These are phyloP conservation scores for Torulaspora maleeae DNA, from an alignment of 805 yeast genomes.

Conservation along the genomic window DNA sequence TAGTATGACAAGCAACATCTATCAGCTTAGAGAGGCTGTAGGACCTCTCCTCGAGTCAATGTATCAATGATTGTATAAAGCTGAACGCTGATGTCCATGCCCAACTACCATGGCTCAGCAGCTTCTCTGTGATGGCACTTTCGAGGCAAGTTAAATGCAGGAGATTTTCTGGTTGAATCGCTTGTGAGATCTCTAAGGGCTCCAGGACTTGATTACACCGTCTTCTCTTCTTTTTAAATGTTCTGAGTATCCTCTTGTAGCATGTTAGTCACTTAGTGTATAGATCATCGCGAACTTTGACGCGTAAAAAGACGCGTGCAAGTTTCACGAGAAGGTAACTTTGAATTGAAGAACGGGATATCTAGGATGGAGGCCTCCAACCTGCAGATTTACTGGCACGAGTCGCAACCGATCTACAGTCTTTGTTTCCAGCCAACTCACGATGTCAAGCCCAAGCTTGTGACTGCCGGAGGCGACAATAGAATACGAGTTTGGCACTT, in stretches of 20 bases:
- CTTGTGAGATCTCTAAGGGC: neutral
- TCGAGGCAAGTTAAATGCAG: no score
- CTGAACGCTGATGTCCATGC: no score
- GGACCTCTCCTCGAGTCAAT: no score
- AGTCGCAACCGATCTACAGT: slow-evolving; percentile 67
- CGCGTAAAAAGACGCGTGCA: slow-evolving; percentile 2
- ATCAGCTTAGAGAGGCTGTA: no score
- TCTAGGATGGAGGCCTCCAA: slow-evolving; percentile 22
- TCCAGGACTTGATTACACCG: neutral
- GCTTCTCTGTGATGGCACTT: no score
- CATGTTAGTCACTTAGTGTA: neutral
- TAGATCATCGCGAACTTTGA: neutral
- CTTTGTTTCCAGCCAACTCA: slow-evolving; percentile 55
- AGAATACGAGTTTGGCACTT: slow-evolving; percentile 63
- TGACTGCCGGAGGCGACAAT: slow-evolving; percentile 93
- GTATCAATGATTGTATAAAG: no score
- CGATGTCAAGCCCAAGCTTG: slow-evolving; percentile 46
- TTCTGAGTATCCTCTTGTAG: neutral
- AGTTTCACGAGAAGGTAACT: neutral
- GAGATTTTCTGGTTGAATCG: no score
- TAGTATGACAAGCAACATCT: no score
- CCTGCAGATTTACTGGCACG: slow-evolving; percentile 42
- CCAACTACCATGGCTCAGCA: no score
- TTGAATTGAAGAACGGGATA: neutral
- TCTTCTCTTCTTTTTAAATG: neutral